Percentiles rank a stretch among this genome's conserved stretches.
These are phyloP conservation scores for Cicer cuneatum DNA, from an alignment of 306 rosid genomes.

Conservation along the genomic window DNA sequence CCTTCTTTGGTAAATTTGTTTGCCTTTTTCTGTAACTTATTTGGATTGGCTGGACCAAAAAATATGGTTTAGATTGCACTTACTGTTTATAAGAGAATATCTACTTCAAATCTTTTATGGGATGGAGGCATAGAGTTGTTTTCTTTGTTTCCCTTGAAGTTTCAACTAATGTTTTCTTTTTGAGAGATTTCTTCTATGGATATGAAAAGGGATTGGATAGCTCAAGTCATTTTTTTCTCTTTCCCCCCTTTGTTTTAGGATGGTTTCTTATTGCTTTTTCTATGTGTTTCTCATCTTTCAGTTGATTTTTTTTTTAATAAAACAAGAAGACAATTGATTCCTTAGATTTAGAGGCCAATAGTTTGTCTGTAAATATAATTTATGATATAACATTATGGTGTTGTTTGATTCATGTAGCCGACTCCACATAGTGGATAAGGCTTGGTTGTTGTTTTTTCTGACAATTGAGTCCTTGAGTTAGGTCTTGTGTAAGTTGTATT, in stretches of 20 bases:
- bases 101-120: too few relatives aligned
- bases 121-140: slow-evolving; percentile 5
- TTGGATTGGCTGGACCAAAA: neutral
- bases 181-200: slow-evolving; percentile 21
- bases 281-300: slow-evolving; percentile 6
- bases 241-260: neutral
- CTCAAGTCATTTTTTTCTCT: slow-evolving; percentile 4
- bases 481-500: slow-evolving; percentile 30
- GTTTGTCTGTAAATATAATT: neutral
- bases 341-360: neutral
- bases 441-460: neutral
- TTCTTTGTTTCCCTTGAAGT: neutral
- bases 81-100: too few relatives aligned
- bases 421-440: neutral
- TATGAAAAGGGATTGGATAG: slow-evolving; percentile 35
- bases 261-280: slow-evolving; percentile 22
- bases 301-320: neutral
- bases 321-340: slow-evolving; percentile 10
- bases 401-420: neutral
- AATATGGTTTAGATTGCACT: slow-evolving; percentile 29
- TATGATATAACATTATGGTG: neutral
- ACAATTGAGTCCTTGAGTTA: slow-evolving; percentile 17
- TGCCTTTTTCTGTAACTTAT: neutral
- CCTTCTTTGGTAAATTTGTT: neutral
- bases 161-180: neutral